Evolutionary conservation across 176 grass and related monocot genomes (phyloP), one percentile per base, ranked within the genome.

Genomic region (Oryza meyeriana): DNA sequence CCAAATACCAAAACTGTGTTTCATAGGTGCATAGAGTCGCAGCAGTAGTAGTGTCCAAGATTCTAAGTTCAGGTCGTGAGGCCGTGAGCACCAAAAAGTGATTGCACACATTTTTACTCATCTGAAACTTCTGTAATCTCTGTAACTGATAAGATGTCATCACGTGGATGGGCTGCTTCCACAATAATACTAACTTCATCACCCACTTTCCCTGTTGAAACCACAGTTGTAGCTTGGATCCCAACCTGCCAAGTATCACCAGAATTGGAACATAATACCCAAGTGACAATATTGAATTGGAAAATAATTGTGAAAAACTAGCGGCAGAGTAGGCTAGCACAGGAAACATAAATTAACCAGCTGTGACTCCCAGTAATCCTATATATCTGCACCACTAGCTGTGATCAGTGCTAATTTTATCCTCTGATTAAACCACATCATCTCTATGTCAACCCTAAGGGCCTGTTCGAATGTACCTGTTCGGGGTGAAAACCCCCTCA

Each of bases 81-180:
- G 70, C 30, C 20, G n/a, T 83, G 44, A 64, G 31, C 4, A 42
- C 61, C 2, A 12, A 78, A 34, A 32, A 61, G 17, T 44, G 45
- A 67, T 85, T 47, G n/a, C 22, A 1, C 26, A 32, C 57, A 72
- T 78, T 85, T 78, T 77, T 69, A 81, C 22, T 94, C 82, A 52
- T 90, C 90, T 10, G 55, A 79, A 71, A 91, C 86, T 76, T 98
- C 81, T 27, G 79, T 67, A 72, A 98, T 84, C 79, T 94, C 95
- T 30, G 38, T 84, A 69, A 98, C n/a, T 22, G 73, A 84, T 81
- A 98, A 82, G 22, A 91, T 81, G 70, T 95, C 95, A 8, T 89
- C 85, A 66, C 96, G 93, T 25, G 96, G 96, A 95, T 95, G 81
- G 86, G 89, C 82, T 26, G 76, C 82, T 31, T 86, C 90, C 27